These are phyloP conservation scores for Agapanthus africanus DNA, from an alignment of 106 monocot genomes.

Conservation along the genomic window DNA sequence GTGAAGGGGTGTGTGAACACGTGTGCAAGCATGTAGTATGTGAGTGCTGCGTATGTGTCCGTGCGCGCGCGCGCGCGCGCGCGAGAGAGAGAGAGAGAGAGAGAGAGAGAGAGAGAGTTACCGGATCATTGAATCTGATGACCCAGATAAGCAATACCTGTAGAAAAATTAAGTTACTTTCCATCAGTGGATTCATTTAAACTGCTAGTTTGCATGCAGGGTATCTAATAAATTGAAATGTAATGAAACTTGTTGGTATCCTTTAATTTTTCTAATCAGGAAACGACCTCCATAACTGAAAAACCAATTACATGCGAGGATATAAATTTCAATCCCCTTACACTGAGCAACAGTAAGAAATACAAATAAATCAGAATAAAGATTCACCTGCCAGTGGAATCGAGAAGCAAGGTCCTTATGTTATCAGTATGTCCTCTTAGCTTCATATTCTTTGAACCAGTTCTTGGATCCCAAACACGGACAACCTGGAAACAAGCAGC, in stretches of 20 bases:
- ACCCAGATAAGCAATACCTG: conserved; percentile 94
- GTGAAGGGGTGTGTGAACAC: too few species aligned
- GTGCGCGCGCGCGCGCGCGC: neutral
- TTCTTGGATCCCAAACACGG: conserved; percentile 98
- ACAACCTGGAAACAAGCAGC: conserved; percentile 47
- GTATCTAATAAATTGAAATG: neutral
- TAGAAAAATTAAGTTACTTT: conserved; percentile 13
- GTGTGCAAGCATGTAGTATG: too few species aligned
- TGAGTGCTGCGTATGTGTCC: neutral
- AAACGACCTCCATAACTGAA: neutral
- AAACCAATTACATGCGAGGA: neutral
- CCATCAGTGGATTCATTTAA: neutral
- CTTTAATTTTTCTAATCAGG: neutral
- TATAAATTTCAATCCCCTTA: neutral
- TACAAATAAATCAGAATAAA: neutral
- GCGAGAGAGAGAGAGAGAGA: neutral
- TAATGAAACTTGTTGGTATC: neutral
- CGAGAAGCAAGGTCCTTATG: conserved; percentile 83
- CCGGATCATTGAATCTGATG: conserved; percentile 99
- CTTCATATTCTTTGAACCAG: conserved; percentile 96
- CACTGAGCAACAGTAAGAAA: neutral
- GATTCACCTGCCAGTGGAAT: conserved; percentile 84
- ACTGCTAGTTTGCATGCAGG: neutral
- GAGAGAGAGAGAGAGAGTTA: conserved; percentile 19
- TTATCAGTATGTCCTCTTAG: conserved; percentile 96